Conservation (phyloP, 1,139 yeast genomes). For the Nakaseomyces bracarensis region DNA sequence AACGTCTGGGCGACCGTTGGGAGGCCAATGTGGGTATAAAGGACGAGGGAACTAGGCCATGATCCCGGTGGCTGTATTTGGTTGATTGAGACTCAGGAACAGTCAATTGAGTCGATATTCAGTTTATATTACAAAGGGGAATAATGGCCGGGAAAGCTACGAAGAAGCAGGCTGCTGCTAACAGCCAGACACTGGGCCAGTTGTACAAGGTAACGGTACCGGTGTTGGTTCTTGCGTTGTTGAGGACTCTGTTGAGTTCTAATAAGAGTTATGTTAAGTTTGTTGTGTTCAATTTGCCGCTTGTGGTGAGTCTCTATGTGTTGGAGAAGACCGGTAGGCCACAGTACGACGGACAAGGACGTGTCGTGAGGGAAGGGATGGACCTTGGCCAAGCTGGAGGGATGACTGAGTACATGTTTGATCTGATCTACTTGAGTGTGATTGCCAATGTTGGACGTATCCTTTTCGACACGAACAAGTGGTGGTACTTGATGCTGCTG, state of each 20-base stretch:
- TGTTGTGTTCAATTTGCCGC: slow-evolving; percentile 21
- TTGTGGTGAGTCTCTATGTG: slow-evolving; percentile 20
- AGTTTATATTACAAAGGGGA: background rate
- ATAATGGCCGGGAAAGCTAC: slow-evolving; percentile 19
- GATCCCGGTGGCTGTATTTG: no score
- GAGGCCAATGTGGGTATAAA: no score
- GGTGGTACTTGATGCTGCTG: slow-evolving; percentile 20
- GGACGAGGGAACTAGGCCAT: no score
- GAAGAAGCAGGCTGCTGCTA: slow-evolving; percentile 16
- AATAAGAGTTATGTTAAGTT: slow-evolving; percentile 11
- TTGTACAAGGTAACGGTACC: slow-evolving; percentile 13
- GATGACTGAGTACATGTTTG: slow-evolving; percentile 28
- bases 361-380: slow-evolving; percentile 21
- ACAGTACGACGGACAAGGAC: slow-evolving; percentile 15
- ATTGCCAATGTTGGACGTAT: slow-evolving; percentile 23
- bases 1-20: no score
- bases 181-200: slow-evolving; percentile 9
- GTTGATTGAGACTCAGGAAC: no score
- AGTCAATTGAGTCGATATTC: background rate
- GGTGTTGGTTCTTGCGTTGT: slow-evolving; percentile 15
- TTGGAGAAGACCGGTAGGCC: slow-evolving; percentile 29
- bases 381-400: slow-evolving; percentile 25
- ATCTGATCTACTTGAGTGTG: slow-evolving; percentile 27
- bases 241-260: slow-evolving; percentile 13
- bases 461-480: slow-evolving; percentile 22